Evolutionary conservation across 169 alveolate species (phyloP).

Genomic region (Amoebophrya sp.): DNA sequence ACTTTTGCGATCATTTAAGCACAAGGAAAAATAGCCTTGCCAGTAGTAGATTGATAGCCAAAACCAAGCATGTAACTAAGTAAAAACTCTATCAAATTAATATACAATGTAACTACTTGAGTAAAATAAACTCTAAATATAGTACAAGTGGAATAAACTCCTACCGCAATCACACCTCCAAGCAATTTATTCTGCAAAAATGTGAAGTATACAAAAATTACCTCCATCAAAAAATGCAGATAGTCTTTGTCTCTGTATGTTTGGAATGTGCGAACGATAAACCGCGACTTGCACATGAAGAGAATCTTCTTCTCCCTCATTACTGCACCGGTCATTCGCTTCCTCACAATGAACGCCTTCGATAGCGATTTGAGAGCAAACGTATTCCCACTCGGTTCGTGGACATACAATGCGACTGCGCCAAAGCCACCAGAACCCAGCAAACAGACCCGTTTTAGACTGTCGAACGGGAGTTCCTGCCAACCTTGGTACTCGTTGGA

Average conservation of each 20-base stretch:
- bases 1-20: too few relatives aligned
- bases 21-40: too few relatives aligned
- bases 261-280: conserved; percentile 2
- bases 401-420: not conserved
- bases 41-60: too few relatives aligned
- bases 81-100: too few relatives aligned
- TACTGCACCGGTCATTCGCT: not conserved
- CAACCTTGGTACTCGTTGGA: not conserved
- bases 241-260: not conserved
- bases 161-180: too few relatives aligned
- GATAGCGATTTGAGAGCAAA: not conserved
- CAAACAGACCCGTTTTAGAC: not conserved
- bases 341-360: not conserved
- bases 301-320: not conserved
- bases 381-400: not conserved
- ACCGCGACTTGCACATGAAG: not conserved
- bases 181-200: too few relatives aligned
- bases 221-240: not conserved
- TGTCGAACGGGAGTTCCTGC: not conserved
- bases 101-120: too few relatives aligned
- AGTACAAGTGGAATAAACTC: too few relatives aligned
- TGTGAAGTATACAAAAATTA: too few relatives aligned
- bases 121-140: too few relatives aligned
- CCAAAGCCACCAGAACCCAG: not conserved
- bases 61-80: too few relatives aligned